Conservation (phyloP, 345 rosid species). For the Lepidium didymum region DNA sequence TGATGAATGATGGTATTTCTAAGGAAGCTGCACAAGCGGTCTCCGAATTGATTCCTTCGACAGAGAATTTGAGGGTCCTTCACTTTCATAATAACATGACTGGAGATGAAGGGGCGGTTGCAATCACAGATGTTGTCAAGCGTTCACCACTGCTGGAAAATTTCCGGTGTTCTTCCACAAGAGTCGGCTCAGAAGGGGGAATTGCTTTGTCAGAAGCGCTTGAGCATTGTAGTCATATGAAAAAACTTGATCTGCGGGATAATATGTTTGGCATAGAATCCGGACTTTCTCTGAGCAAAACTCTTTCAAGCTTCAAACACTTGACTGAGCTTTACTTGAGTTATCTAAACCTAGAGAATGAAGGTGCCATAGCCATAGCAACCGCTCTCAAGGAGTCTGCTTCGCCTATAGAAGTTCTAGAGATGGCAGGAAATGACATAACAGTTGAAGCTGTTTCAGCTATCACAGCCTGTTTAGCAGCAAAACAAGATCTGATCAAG, state of each 20-base stretch:
- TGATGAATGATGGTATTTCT: constrained; percentile 89
- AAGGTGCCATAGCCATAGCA: constrained; percentile 56
- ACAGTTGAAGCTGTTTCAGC: constrained; percentile 56
- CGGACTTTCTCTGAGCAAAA: constrained; percentile 68
- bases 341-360: constrained; percentile 81
- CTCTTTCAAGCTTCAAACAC: constrained; percentile 47
- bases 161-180: constrained; percentile 83
- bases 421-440: constrained; percentile 91
- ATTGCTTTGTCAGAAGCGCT: constrained; percentile 73
- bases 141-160: constrained; percentile 58
- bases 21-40: constrained; percentile 88
- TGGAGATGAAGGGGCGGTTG: constrained; percentile 73
- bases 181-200: constrained; percentile 80
- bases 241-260: constrained; percentile 83
- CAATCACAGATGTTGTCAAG: constrained; percentile 66
- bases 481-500: constrained; percentile 51
- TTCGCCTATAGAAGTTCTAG: constrained; percentile 59
- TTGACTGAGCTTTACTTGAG: constrained; percentile 74
- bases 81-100: constrained; percentile 94
- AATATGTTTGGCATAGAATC: constrained; percentile 80
- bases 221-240: constrained; percentile 47
- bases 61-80: constrained; percentile 67
- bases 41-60: constrained; percentile 77
- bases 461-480: constrained; percentile 56
- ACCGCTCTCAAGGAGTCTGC: constrained; percentile 65